Percentiles rank a stretch among this genome's conserved stretches.
Conservation (phyloP, 225 moss, liverwort and hornwort genomes). For the Ulota crispa region DNA sequence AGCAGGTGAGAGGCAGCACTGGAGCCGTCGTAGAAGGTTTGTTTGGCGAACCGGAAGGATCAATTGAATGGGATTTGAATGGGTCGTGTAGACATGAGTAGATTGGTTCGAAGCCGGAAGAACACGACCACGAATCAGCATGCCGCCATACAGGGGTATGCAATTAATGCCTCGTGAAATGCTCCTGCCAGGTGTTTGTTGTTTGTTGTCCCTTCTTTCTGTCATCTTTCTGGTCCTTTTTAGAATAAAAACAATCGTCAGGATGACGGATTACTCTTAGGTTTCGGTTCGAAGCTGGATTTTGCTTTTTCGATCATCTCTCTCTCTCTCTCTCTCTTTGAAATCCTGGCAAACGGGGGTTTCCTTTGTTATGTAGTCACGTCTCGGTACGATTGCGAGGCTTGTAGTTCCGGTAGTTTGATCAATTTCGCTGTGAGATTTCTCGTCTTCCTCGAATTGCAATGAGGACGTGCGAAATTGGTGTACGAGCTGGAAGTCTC, state of each 20-base stretch:
- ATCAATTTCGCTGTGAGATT: conserved; percentile 5
- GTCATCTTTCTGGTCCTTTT: background rate
- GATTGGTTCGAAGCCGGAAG: conserved; percentile 65
- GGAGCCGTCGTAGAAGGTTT: background rate
- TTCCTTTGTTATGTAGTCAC: background rate
- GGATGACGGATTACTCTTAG: background rate
- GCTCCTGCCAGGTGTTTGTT: background rate
- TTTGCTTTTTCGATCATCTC: background rate
- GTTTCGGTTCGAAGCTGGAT: conserved; percentile 25
- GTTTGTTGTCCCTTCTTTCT: background rate
- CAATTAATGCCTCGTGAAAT: conserved; percentile 19
- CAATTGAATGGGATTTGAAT: conserved; percentile 57
- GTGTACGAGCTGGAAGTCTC: conserved; percentile 29
- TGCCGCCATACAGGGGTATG: conserved; percentile 60
- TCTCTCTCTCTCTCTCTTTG: background rate
- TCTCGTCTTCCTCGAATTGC: background rate
- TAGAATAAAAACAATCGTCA: too few relatives aligned
- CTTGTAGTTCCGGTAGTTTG: conserved; percentile 11
- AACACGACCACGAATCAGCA: conserved; percentile 54
- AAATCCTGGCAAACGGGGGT: conserved; percentile 22
- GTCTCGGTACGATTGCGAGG: background rate
- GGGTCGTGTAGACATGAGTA: conserved; percentile 69
- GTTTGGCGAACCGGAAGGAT: background rate
- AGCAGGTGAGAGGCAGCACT: background rate
- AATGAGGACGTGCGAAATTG: background rate